Evolutionary conservation across 1,284 basidiomycete genomes (phyloP).

Genomic region (Sphagnurus paluster): DNA sequence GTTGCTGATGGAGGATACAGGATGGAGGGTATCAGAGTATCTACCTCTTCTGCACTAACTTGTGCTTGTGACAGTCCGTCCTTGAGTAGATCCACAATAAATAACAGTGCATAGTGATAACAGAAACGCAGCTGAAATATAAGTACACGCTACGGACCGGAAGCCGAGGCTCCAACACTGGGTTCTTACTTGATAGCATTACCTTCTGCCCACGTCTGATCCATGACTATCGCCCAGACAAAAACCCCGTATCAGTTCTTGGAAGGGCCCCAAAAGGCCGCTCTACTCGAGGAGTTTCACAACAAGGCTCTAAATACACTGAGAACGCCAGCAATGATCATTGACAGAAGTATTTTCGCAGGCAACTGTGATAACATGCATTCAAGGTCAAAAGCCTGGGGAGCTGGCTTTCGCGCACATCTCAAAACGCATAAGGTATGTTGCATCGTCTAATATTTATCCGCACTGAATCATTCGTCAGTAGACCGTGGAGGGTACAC

Average conservation of each 20-base stretch:
- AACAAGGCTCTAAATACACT: slow-evolving; percentile 59
- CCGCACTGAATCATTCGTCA: not conserved
- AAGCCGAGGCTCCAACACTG: not conserved
- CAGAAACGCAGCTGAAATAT: too few species aligned
- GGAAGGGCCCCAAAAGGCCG: slow-evolving; percentile 49
- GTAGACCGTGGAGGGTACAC: slow-evolving; percentile 76
- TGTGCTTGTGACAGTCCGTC: too few species aligned
- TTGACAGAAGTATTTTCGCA: slow-evolving; percentile 71
- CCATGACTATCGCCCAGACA: slow-evolving; percentile 39
- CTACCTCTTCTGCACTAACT: too few species aligned
- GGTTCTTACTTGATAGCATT: not conserved
- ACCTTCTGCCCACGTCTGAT: not conserved
- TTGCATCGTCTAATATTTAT: not conserved
- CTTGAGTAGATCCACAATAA: too few species aligned
- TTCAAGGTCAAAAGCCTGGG: slow-evolving; percentile 59
- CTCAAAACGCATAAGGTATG: slow-evolving; percentile 81
- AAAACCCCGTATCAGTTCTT: slow-evolving; percentile 48
- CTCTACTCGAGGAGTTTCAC: slow-evolving; percentile 57
- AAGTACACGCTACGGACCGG: too few species aligned
- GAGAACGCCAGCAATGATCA: slow-evolving; percentile 77
- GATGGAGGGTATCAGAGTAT: too few species aligned
- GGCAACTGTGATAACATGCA: slow-evolving; percentile 77
- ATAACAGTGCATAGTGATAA: too few species aligned
- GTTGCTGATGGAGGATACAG: slow-evolving; percentile 21
- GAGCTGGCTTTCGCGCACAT: slow-evolving; percentile 76